A percentile compares a stretch with the other conserved stretches of the same genome.
Conservation (phyloP, 1,139 yeast genomes). For the Suhomyces wounanorum region DNA sequence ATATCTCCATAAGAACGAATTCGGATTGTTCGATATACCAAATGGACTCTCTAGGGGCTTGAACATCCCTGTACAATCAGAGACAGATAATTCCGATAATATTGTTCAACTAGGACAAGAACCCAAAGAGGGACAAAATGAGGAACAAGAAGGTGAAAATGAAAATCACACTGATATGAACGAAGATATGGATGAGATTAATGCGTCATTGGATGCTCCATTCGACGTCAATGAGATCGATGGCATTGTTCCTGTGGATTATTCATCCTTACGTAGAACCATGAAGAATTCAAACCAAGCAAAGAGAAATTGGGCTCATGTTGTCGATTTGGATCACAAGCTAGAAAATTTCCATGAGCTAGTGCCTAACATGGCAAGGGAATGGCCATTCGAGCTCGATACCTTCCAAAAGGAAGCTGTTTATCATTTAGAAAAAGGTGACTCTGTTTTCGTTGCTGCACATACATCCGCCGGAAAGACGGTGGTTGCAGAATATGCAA, state of each 20-base stretch:
- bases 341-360: conserved; percentile 82
- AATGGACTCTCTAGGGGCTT: conserved; percentile 83
- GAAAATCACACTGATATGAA: conserved; percentile 2
- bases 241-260: conserved; percentile 72
- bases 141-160: conserved; percentile 5
- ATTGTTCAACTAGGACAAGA: conserved; percentile 13
- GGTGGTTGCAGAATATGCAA: conserved; percentile 91
- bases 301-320: conserved; percentile 88
- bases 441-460: conserved; percentile 97
- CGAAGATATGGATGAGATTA: conserved; percentile 1
- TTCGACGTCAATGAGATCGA: conserved; percentile 58
- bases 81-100: conserved; percentile 7
- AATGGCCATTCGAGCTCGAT: conserved; percentile 92
- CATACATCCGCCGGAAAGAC: conserved; percentile 96
- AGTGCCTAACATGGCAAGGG: conserved; percentile 90
- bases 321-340: conserved; percentile 82
- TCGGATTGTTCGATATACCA: conserved; percentile 80
- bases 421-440: conserved; percentile 94
- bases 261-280: conserved; percentile 26
- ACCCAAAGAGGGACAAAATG: conserved; percentile 7
- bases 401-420: conserved; percentile 97
- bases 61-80: conserved; percentile 19
- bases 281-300: conserved; percentile 32
- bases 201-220: conserved; percentile 19
- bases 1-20: conserved; percentile 62